Evolutionary conservation across 768 basidiomycete genomes (phyloP), one percentile per base, ranked within the genome.

Genomic region (Daedalea quercina): DNA sequence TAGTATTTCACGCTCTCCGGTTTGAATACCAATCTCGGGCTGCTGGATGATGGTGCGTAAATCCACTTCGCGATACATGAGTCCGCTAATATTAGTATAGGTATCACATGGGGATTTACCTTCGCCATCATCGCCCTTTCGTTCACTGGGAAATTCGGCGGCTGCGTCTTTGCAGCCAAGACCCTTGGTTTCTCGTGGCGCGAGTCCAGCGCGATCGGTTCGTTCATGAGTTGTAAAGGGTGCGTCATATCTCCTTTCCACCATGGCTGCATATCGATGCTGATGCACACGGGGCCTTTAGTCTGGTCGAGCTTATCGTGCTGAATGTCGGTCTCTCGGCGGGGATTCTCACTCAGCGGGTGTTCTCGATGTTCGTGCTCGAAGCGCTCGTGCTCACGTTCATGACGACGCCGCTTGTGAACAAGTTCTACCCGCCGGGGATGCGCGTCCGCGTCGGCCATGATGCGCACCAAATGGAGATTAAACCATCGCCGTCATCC

Each of bases 191-290:
- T 88, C 71, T 80, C 74, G 40, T 74, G 70, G 68, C 76, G 93
- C n/a, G 92, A 94, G 67, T 73, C 83, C 1, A 81, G 82, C 22
- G 90, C 92, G 4, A 85, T 94, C 53, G 93, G 93, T 2, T 77
- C 84, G 47, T 69, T 96, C 23, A 96, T 96, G 93, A 82, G 81
- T 66, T 92, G 90, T 72, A 90, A 95, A 70, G 90, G 90, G 85
- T 86, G 54, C 44, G 78, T 68, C n/a, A n/a, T 15, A 12, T 28
- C n/a, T 1, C n/a, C 13, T 31, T 9, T 3, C 8, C 13, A 20
- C 2, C 3, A 28, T 12, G 31, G 31, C 9, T 34, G 17, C 7
- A n/a, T n/a, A n/a, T n/a, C 19, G 20, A 34, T 19, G 4, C 47
- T 31, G 12, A 35, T 24, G 11, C 6, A 7, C n/a, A 26, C 19